phyloP scores from a whole-genome alignment of 1,139 yeast species.

The Debaryomycetaceae sp. region DNA sequence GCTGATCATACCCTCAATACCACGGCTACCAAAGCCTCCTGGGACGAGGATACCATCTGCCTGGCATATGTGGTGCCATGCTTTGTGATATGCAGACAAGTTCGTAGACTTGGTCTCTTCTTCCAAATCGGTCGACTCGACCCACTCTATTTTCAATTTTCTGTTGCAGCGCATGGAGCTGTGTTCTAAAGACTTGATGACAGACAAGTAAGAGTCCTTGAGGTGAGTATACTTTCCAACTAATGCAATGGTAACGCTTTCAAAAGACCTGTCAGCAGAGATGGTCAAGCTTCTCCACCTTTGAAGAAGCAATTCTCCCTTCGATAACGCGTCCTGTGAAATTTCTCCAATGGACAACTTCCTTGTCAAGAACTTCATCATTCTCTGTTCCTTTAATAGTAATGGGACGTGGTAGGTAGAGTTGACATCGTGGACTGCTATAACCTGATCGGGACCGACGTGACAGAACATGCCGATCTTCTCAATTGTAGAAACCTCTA shows the following conservation, averaged over 20 bases:
- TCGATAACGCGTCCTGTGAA: constrained; percentile 49
- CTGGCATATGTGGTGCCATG: constrained; percentile 91
- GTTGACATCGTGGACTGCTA: constrained; percentile 95
- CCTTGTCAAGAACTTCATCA: constrained; percentile 68
- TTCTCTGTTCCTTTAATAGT: constrained; percentile 79
- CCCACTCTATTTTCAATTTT: constrained; percentile 88
- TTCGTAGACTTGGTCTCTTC: constrained; percentile 58
- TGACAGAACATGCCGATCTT: constrained; percentile 99
- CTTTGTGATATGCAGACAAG: constrained; percentile 82
- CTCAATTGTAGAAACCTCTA: constrained; percentile 80
- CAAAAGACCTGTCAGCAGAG: constrained; percentile 76
- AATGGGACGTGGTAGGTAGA: constrained; percentile 97
- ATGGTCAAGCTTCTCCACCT: constrained; percentile 82
- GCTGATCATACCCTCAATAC: constrained; percentile 96
- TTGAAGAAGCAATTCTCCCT: constrained; percentile 66
- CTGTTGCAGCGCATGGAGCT: constrained; percentile 87
- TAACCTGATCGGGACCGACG: constrained; percentile 94
- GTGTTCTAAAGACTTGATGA: constrained; percentile 93
- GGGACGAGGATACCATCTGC: constrained; percentile 98
- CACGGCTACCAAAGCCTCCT: constrained; percentile 97
- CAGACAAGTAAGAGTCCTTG: constrained; percentile 93
- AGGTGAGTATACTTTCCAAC: constrained; percentile 97
- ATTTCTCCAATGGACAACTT: constrained; percentile 65
- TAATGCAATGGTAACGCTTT: constrained; percentile 87
- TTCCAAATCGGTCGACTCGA: constrained; percentile 90